Evolutionary conservation across 2,329 filamentous ascomycete genomes (phyloP).

Genomic region (Zopfia rhizophila): DNA sequence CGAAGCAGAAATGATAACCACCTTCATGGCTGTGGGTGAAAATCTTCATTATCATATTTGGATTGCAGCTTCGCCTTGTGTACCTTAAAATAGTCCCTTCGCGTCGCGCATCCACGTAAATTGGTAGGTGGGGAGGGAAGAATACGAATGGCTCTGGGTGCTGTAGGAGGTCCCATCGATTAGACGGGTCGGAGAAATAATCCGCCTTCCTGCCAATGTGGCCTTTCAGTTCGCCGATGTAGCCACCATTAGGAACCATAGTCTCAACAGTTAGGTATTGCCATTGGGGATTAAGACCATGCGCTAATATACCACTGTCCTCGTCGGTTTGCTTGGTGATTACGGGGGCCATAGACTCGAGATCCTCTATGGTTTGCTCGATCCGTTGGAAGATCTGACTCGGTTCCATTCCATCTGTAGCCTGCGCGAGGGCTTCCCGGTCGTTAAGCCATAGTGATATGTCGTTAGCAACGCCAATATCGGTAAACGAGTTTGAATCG

Average conservation of each 20-base stretch:
- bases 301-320: constrained; percentile 58
- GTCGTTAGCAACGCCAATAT: constrained; percentile 77
- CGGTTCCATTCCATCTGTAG: constrained; percentile 70
- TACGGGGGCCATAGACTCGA: constrained; percentile 62
- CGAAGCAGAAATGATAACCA: constrained; percentile 89
- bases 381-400: constrained; percentile 77
- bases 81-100: constrained; percentile 90
- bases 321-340: constrained; percentile 65
- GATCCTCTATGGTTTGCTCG: constrained; percentile 64
- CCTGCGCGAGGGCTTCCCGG: constrained; percentile 72
- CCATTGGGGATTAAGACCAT: constrained; percentile 74
- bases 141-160: constrained; percentile 66
- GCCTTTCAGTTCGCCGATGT: constrained; percentile 77
- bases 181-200: constrained; percentile 57
- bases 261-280: constrained; percentile 70
- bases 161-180: constrained; percentile 59
- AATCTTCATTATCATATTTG: constrained; percentile 89
- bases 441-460: constrained; percentile 84
- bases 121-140: constrained; percentile 84
- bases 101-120: constrained; percentile 91
- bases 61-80: constrained; percentile 89
- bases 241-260: constrained; percentile 61
- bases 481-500: constrained; percentile 81
- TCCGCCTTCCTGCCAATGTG: constrained; percentile 59
- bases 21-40: constrained; percentile 75